Evolutionary conservation across 2,329 filamentous ascomycete species (phyloP), one percentile per base, ranked within the genome.

Genomic region (Fusarium concolor): DNA sequence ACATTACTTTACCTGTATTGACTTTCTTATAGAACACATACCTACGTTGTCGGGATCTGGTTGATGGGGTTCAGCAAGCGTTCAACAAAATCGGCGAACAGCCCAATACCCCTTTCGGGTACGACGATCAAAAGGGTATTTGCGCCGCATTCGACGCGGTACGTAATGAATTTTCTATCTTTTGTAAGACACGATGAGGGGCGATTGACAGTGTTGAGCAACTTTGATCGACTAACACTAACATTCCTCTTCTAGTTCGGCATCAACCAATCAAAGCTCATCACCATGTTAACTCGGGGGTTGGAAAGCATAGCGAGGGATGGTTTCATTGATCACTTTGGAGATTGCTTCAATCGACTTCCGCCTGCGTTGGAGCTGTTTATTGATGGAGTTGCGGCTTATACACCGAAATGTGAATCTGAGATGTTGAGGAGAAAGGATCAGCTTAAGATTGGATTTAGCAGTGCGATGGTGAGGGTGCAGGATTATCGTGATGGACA

Each of bases 341-440:
- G 53, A 22, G 49, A 66, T n/a, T 68, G 65, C 41, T 56, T 68
- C 33, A 28, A 52, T 10, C 29, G 37, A 20, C 56, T 62, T 24
- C 39, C 20, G 6, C 50, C 65, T 12, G 42, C 26, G 10, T 28
- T 69, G 46, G 24, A 6, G 10, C 17, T 24, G 14, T 57, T 69
- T 17, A 35, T 66, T 12, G 24, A 52, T 24, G 29, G 39, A 10
- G 55, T 69, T 12, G n/a, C 26, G 24, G 10, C 46, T 15, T 62
- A 69, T 24, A 33, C 56, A 3, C 56, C 51, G 1, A 45, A 31
- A 9, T 69, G 51, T 26, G 61, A 44, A 22, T 26, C 18, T n/a
- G 42, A 62, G 7, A 62, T 69, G 51, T 35, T 37, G n/a, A 66
- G 38, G n/a, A 62, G 55, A 54, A 66, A 43, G 33, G 45, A 42